Evolutionary conservation across 1,139 yeast species (phyloP), one percentile per base, ranked within the genome.

Genomic region (Yamadazyma diospyri): DNA sequence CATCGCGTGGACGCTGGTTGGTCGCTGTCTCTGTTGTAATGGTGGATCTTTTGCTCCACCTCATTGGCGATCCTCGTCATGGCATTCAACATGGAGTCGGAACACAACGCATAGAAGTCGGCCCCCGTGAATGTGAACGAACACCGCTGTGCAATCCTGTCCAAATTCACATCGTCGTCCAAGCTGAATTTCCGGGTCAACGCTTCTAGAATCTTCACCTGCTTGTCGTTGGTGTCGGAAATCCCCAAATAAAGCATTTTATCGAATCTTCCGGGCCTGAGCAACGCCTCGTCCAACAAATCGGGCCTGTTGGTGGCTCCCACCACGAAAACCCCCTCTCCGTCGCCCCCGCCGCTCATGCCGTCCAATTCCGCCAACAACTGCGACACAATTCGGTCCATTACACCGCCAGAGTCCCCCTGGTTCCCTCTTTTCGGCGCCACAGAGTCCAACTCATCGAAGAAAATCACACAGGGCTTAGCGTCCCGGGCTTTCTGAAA

Each of bases 291-390:
- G 53, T 92, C 98, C 30, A 92, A 66, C 40, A 92, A 65, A 63
- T 92, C 97, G 0, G 98, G 98, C 49, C 97, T 72, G 50, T 92
- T 92, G 0, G 97, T 92, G 6, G 98, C 98, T 10, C 97, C 97
- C 29, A 92, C 95, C 9, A 89, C 97, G 57, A 92, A 92, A 1
- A 92, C 95, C 6, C 97, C 97, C 40, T 88, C 96, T 8, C 94
- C 92, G 15, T 61, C 59, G 9, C 59, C 61, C 14, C 35, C 35
- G 11, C 79, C 76, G 51, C 94, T 82, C 97, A 89, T 89, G 24
- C 97, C 97, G 53, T 92, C 98, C 30, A 92, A 66, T 55, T 92
- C 98, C 0, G 97, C 96, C 32, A 92, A 67, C 31, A 92, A 65
- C 57, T 92, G 98, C 0, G 97, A 88, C 1, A 92, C 98, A 46